These are phyloP conservation scores for Backusella circina DNA, from an alignment of 192 early-diverging fungal species.

Conservation along the genomic window DNA sequence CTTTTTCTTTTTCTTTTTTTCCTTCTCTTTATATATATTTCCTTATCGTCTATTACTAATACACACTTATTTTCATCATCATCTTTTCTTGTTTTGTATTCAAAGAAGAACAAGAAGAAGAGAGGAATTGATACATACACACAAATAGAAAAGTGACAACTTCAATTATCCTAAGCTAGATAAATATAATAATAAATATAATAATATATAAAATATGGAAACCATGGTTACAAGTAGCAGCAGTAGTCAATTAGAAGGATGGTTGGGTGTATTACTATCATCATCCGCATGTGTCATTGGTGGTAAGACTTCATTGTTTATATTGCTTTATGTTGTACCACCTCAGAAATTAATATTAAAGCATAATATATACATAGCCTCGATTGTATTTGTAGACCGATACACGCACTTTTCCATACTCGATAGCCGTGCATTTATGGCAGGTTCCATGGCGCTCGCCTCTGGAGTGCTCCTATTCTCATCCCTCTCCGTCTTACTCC, in stretches of 20 bases:
- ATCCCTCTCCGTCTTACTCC: conserved; percentile 26
- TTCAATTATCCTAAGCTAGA: no score
- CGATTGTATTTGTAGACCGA: conserved; percentile 33
- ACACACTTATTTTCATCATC: not conserved
- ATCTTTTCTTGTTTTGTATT: not conserved
- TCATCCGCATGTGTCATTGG: conserved; percentile 28
- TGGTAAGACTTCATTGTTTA: conserved; percentile 20
- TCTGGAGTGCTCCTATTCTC: conserved; percentile 31
- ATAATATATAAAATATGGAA: not conserved
- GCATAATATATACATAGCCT: no score
- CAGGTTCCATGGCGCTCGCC: conserved; percentile 24
- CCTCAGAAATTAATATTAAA: not conserved
- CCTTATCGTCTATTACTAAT: not conserved
- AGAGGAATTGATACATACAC: not conserved
- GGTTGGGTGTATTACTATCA: conserved; percentile 23
- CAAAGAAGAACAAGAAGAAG: no score
- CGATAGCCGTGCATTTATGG: conserved; percentile 13
- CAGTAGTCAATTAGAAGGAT: conserved; percentile 6
- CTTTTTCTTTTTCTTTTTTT: not conserved
- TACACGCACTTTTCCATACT: conserved; percentile 9
- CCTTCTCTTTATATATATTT: no score
- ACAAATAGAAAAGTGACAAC: not conserved
- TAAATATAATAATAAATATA: not conserved
- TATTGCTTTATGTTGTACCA: not conserved
- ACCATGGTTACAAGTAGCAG: not conserved